Percentiles rank a stretch among this genome's conserved stretches.
Evolutionary conservation across 768 basidiomycete species (phyloP).

Genomic region (Pleurotus citrinopileatus): DNA sequence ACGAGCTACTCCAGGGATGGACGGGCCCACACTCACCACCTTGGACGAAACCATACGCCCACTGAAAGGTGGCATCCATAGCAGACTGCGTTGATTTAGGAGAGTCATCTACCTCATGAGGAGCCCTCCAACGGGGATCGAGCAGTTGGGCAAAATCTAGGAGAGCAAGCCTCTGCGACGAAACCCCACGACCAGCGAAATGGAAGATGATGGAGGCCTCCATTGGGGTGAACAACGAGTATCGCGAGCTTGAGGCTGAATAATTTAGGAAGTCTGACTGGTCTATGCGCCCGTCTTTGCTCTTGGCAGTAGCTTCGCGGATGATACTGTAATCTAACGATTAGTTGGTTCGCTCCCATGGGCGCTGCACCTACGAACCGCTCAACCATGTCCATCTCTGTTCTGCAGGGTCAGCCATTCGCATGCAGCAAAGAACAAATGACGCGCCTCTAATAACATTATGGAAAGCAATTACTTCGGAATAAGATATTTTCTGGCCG

Average conservation of each 20-base stretch:
- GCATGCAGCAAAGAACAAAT: not conserved
- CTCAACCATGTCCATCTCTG: slow-evolving; percentile 97
- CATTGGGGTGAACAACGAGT: slow-evolving; percentile 96
- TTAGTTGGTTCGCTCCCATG: slow-evolving; percentile 11
- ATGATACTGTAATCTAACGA: slow-evolving; percentile 55
- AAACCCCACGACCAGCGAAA: slow-evolving; percentile 83
- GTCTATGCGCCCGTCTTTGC: slow-evolving; percentile 94
- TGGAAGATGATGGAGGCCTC: slow-evolving; percentile 98
- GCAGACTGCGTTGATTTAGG: slow-evolving; percentile 37
- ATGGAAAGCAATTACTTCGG: slow-evolving; percentile 95
- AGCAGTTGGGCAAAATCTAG: slow-evolving; percentile 91
- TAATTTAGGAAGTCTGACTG: slow-evolving; percentile 94
- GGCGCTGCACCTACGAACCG: slow-evolving; percentile 40
- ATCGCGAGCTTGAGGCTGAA: slow-evolving; percentile 82
- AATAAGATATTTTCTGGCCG: slow-evolving; percentile 90
- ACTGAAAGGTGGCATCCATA: slow-evolving; percentile 58
- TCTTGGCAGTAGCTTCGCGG: slow-evolving; percentile 84
- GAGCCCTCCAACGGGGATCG: slow-evolving; percentile 85
- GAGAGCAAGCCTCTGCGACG: slow-evolving; percentile 69
- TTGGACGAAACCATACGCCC: slow-evolving; percentile 82
- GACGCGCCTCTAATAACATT: slow-evolving; percentile 86
- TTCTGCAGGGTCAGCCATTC: slow-evolving; percentile 6
- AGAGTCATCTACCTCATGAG: slow-evolving; percentile 49
- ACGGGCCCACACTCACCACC: slow-evolving; percentile 52
- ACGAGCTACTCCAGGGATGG: not conserved